These are phyloP conservation scores for Blumeria graminis DNA, from an alignment of 2,329 filamentous ascomycete species.

Conservation along the genomic window DNA sequence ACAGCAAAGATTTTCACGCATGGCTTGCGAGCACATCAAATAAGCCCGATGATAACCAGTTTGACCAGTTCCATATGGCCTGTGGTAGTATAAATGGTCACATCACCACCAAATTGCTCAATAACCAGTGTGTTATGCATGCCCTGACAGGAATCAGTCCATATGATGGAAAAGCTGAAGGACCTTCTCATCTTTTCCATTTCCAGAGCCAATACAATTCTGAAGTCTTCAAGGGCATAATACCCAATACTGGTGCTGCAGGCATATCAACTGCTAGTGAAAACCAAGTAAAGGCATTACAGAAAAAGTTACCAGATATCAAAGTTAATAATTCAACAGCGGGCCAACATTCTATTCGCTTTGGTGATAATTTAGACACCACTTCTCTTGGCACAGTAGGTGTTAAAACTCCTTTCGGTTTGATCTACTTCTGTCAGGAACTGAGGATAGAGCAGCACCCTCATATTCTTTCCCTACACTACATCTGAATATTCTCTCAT, in stretches of 20 bases:
- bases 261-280: background rate
- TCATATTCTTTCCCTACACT: too few relatives aligned
- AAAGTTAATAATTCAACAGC: background rate
- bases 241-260: background rate
- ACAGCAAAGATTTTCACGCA: background rate
- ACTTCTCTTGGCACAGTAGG: background rate
- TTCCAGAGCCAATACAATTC: background rate
- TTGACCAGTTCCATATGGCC: constrained; percentile 4
- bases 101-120: background rate
- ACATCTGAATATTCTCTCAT: too few relatives aligned
- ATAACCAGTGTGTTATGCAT: background rate
- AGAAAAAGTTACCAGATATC: background rate
- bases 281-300: background rate
- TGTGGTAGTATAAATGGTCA: background rate
- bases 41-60: background rate
- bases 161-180: background rate
- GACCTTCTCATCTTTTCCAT: background rate
- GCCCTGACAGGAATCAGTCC: background rate
- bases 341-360: background rate
- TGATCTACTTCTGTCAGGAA: too few relatives aligned
- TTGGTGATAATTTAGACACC: background rate
- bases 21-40: background rate
- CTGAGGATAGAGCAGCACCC: too few relatives aligned
- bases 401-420: background rate
- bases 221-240: background rate